Base-by-base conservation (phyloP, 495 filamentous ascomycete genomes). In the Lineolata rhizophorae region DNA sequence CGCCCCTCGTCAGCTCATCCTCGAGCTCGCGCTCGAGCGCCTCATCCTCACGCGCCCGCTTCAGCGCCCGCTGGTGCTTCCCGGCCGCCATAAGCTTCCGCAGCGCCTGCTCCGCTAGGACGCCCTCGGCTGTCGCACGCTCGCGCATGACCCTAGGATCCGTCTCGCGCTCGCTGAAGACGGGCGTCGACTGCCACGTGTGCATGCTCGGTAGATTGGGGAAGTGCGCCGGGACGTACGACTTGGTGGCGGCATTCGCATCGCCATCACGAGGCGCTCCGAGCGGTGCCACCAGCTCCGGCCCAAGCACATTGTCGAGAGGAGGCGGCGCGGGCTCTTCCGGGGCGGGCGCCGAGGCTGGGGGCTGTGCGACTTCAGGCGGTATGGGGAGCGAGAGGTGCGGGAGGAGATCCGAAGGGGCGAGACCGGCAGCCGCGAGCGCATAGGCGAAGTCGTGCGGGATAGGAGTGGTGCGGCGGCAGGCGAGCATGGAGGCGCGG, bases 111-210 rank as follows among this genome's bases (percentile, higher is more conserved):
- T 84, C 77, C 1, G 72, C 77, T 35, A 74, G 52, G 18, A 76
- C 57, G 14, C 76, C 75, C 41, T 79, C 71, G 46, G 76, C 65
- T 3, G 74, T 76, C 2, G 75, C 75, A 17, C 57, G 62, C 46
- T 83, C 77, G 10, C 77, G 58, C 32, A 83, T 72, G 46, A 65
- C 67, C 27, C 73, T 56, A 1, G 75, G 70, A 46, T 83, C 76
- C 15, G 54, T 64, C 30, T 76, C 71, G 28, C 76, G 61, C 27
- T 64, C 57, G 0, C 69, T 64, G 38, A 65, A 75, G 6, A 76
- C 66, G 2, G 71, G 58, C 1, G 76, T 80, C 20, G 61, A 53
- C 39, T 66, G 63, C 49, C 73, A 84, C 10, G 77, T 77, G 48
- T 84, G 77, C 44, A 64, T 67, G 39, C 69, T 68, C 5, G 77